Evolutionary conservation across 225 moss, liverwort and hornwort species (phyloP), one percentile per base, ranked within the genome.

Genomic region (Polytrichum formosum): DNA sequence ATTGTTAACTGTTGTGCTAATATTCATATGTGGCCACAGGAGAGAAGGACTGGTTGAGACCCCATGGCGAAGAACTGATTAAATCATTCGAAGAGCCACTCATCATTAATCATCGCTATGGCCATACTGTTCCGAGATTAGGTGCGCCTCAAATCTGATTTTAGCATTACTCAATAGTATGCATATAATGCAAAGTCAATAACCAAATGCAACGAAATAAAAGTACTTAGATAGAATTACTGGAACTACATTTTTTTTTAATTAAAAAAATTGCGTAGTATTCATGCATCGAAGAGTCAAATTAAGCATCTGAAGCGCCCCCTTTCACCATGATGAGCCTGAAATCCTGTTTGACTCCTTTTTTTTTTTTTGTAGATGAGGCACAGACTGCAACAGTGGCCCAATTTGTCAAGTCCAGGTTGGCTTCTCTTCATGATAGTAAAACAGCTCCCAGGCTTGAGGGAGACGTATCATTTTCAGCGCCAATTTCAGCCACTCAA

Each of bases 41-140:
- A 70, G 77, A 70, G 4, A 92, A 85, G 72, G 95, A 95, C 70
- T 73, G 69, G 68, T 4, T 95, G 75, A 83, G 55, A 69, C 61
- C 17, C 19, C 75, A 85, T 19, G 85, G 88, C 31, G 63, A 46
- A 35, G 76, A 76, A 8, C 79, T 72, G 73, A 82, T 91, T 53
- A 59, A 74, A 19, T 82, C 81, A 54, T 92, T 92, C 77, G 84
- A 83, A 64, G 76, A 90, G 67, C 72, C 74, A 37, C 59, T 85
- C 30, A 66, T 64, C 26, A 78, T 95, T 13, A 79, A 74, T 26
- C 90, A 95, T 77, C 87, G 85, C 26, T 81, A 82, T 65, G 95
- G 91, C 18, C 95, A 95, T 64, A 92, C 88, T 19, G 88, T 95
- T 72, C 95, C 95, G n/a, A 87, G 91, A 89, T 78, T 95, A 85